Base-by-base conservation (phyloP, 2,329 filamentous ascomycete species). In the Penicillium brasilianum region DNA sequence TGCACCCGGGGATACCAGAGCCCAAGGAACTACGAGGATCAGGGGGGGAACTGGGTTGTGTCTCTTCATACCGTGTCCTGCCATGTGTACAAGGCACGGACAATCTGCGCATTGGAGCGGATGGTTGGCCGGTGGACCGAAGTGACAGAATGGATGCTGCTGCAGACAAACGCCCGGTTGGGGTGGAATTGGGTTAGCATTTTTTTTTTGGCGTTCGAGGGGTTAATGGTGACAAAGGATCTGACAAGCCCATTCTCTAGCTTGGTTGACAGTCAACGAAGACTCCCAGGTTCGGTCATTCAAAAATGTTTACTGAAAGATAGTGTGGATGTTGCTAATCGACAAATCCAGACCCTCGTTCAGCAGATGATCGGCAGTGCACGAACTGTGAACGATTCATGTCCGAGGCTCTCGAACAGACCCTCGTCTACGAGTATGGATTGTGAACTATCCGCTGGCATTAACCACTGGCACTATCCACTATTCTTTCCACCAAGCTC, bases 311-410 rank as follows among this genome's bases (percentile, higher is more conserved):
- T n/a, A 20, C 13, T 34, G n/a, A 34, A 32, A 34, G 28, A 50
- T 11, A 18, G 30, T 28, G 48, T 20, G 10, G 25, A 22, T 22
- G 10, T 50, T 10, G 30, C 16, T 20, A 25, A 13, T 13, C n/a
- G 28, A n/a, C 18, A 28, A 16, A 34, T 50, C 28, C 46, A 50
- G 46, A n/a, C 28, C 46, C 44, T 46, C 44, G 11, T 13, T 3
- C 1, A 32, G 46, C 39, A 50, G 28, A 49, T 50, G 46, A 50
- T 50, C 46, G 46, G 46, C 46, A 34, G 46, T 22, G n/a, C 48
- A n/a, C 25, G 25, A 48, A 30, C 25, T 30, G 25, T 48, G 25
- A n/a, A 8, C 22, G 43, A 22, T 14, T 22, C 22, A 9, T n/a
- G 44, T 16, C 25, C 25, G 44, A 30, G 18, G 25, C 25, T 30